phyloP scores from a whole-genome alignment of 495 filamentous ascomycete genomes.

The Penicillium tannophilum region DNA sequence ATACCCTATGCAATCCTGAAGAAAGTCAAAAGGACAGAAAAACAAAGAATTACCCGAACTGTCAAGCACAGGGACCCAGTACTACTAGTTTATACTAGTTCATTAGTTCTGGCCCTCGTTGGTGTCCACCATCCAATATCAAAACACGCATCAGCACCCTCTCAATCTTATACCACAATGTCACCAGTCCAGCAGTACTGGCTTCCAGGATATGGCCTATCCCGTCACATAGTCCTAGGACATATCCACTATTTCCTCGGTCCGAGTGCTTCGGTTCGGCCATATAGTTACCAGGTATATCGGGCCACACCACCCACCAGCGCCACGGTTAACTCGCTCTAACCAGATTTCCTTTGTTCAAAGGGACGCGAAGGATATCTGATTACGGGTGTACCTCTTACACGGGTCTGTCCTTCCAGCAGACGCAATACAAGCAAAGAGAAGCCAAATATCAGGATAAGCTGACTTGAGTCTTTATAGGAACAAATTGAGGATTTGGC shows the following conservation, averaged over 20 bases:
- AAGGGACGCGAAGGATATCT: conserved; percentile 58
- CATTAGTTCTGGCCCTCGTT: not conserved
- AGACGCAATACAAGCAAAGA: not conserved
- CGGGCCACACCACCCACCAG: conserved; percentile 6
- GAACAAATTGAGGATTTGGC: conserved; percentile 58
- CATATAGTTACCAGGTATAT: conserved; percentile 55
- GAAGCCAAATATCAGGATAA: not conserved
- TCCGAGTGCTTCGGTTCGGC: conserved; percentile 50
- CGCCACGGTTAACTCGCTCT: conserved; percentile 24
- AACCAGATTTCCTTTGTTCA: conserved; percentile 23
- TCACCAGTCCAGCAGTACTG: conserved; percentile 51
- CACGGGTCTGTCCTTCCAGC: conserved; percentile 43
- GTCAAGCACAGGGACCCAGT: not conserved
- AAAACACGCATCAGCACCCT: not conserved
- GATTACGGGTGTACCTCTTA: conserved; percentile 52
- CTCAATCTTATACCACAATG: conserved; percentile 19
- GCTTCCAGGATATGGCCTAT: conserved; percentile 55
- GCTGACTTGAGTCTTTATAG: conserved; percentile 27
- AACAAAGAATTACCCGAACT: not conserved
- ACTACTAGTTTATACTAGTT: not conserved
- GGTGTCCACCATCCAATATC: not conserved
- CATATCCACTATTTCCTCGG: conserved; percentile 57
- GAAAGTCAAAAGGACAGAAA: conserved; percentile 3
- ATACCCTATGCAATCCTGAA: conserved; percentile 8
- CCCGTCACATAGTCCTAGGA: conserved; percentile 55